Evolutionary conservation across 2,329 filamentous ascomycete genomes (phyloP), one percentile per base, ranked within the genome.

Genomic region (Claviceps maximensis): DNA sequence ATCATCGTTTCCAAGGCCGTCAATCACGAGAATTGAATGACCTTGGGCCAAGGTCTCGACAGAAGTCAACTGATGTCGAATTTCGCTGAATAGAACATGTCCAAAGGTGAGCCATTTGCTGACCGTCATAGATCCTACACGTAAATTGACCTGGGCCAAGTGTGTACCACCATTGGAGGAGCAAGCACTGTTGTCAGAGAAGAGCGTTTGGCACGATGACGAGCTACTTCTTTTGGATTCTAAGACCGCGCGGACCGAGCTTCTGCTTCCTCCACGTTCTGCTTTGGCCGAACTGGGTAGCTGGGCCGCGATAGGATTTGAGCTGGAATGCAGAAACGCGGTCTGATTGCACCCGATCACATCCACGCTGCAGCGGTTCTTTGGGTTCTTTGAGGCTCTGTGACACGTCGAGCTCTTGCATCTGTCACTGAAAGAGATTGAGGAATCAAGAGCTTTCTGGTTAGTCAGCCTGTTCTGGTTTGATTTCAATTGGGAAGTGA

Each of bases 41-140:
- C 70, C 78, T 70, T 75, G 59, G 21, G 61, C 53, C 0, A 61
- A 60, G 6, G 62, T 57, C 21, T 64, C 62, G 5, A 61, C 68
- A 62, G 69, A 74, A 0, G 75, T 70, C 23, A 90, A 74, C 58
- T 88, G 83, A 47, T 87, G 83, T 27, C 87, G 80, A 5, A 86
- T 81, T 12, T 88, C 87, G 59, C 86, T 89, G 69, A 93, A 90
- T 4, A 93, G 73, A 0, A 91, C 86, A 59, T 89, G 84, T 1
- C 87, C 87, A 64, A 91, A 91, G 0, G 85, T 88, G 25, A 93
- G 77, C 87, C 87, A 93, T 63, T 90, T 90, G 74, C 85, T 89
- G 25, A 89, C 87, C 55, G 87, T 89, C 73, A 93, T 82, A 2
- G 87, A 89, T 4, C 84, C 87, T 17, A 89, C 83, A 2, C 87